Conservation (phyloP, 169 alveolate species). For the Eimeria tenella region DNA sequence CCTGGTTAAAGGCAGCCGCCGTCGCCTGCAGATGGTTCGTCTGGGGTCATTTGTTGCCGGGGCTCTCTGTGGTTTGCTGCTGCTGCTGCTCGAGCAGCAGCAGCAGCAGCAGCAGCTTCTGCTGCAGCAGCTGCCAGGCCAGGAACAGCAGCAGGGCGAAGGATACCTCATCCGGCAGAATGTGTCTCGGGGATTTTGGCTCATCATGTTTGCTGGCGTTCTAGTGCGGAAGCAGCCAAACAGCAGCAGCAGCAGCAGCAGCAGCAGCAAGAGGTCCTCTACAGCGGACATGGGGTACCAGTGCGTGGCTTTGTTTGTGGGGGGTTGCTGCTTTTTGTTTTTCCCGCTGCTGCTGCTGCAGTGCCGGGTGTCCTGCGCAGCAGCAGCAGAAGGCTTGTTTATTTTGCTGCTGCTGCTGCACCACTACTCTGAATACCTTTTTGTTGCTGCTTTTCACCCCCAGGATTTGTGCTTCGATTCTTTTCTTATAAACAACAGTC, state of each 20-base stretch:
- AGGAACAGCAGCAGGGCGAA: constrained; percentile 6
- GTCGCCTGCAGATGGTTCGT: background rate
- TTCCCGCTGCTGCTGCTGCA: constrained; percentile 53
- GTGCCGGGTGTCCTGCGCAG: constrained; percentile 39
- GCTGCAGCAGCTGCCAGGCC: constrained; percentile 27
- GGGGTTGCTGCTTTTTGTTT: constrained; percentile 41
- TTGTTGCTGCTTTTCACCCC: constrained; percentile 58
- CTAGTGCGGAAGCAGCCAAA: constrained; percentile 21
- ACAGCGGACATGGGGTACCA: constrained; percentile 40
- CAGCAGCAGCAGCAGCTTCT: constrained; percentile 9
- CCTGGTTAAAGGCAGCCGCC: background rate
- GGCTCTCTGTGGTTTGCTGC: constrained; percentile 27
- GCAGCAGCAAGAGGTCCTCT: constrained; percentile 56
- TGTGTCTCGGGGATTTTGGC: constrained; percentile 39
- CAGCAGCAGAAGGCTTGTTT: constrained; percentile 62
- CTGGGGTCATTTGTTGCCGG: constrained; percentile 15
- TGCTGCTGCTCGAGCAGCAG: constrained; percentile 56
- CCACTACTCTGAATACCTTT: constrained; percentile 62
- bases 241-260: constrained; percentile 6
- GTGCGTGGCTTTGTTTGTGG: constrained; percentile 31
- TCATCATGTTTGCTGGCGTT: constrained; percentile 11
- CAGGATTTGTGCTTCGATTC: constrained; percentile 29
- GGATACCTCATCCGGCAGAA: background rate
- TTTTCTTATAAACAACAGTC: constrained; percentile 73
- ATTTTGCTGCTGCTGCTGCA: constrained; percentile 65